A percentile compares a stretch with the other conserved stretches of the same genome.
Evolutionary conservation across 768 basidiomycete genomes (phyloP).

Genomic region (Leccinum truebloodii): DNA sequence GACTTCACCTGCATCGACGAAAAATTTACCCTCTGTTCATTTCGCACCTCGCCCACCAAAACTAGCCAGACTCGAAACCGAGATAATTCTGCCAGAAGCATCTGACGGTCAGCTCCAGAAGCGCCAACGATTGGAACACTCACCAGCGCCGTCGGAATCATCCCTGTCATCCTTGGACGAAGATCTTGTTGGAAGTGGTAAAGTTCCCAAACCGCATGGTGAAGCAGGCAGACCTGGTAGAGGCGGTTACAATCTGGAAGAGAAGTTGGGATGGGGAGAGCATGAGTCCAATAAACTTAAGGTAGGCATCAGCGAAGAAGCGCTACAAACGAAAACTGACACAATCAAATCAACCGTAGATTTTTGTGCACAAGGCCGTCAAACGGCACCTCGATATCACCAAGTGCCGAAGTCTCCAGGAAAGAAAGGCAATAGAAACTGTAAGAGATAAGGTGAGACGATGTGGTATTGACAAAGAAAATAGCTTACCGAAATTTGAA

Average conservation of each 20-base stretch:
- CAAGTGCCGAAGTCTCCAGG: background rate
- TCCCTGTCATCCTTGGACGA: background rate
- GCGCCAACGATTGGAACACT: background rate
- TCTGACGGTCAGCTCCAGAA: background rate
- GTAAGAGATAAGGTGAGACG: too few relatives aligned
- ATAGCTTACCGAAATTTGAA: too few relatives aligned
- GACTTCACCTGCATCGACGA: background rate
- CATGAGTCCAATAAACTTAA: background rate
- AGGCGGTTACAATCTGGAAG: slow-evolving; percentile 4
- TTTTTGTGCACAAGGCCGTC: background rate
- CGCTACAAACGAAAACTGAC: background rate
- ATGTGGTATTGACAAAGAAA: too few relatives aligned
- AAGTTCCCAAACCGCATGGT: background rate
- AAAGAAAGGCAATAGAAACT: too few relatives aligned
- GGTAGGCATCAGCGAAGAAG: background rate
- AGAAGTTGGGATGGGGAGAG: background rate
- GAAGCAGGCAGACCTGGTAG: slow-evolving; percentile 2
- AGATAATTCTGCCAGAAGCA: background rate
- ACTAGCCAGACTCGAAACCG: background rate
- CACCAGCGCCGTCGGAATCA: background rate
- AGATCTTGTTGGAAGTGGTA: background rate
- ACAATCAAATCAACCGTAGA: background rate
- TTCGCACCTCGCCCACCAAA: background rate
- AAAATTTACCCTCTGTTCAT: background rate
- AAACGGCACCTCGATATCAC: background rate